phyloP scores from a whole-genome alignment of 331 rosid species.

The Telfairia occidentalis region DNA sequence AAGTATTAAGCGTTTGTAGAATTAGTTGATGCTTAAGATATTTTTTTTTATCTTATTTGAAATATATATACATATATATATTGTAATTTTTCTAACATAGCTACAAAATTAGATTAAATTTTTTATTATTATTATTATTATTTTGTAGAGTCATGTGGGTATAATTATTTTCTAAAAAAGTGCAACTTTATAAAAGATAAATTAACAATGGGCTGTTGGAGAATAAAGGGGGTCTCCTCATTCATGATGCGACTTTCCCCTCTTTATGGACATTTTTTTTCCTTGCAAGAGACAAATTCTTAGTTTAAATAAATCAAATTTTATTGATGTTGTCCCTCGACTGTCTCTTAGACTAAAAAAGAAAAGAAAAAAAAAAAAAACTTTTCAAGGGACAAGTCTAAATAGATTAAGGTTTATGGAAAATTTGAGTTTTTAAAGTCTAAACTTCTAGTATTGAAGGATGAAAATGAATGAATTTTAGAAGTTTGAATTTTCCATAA shows the following conservation, averaged over 20 bases:
- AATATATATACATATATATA: not conserved
- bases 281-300: not conserved
- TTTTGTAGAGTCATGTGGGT: too few relatives aligned
- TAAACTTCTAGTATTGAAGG: not conserved
- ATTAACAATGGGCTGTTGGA: not conserved
- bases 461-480: not conserved
- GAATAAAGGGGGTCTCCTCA: not conserved
- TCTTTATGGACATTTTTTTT: not conserved
- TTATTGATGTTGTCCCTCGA: not conserved
- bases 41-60: not conserved
- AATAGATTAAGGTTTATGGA: not conserved
- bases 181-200: not conserved
- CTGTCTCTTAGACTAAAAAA: not conserved
- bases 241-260: not conserved
- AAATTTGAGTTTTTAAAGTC: not conserved
- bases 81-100: not conserved
- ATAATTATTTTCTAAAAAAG: not conserved
- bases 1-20: not conserved
- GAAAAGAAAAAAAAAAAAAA: too few relatives aligned
- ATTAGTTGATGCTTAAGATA: not conserved
- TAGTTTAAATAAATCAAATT: not conserved
- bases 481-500: too few relatives aligned
- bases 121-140: too few relatives aligned
- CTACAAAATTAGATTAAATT: not conserved
- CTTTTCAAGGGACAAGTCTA: not conserved